Evolutionary conservation across 2,329 filamentous ascomycete species (phyloP), one percentile per base, ranked within the genome.

Genomic region (Aureobasidium namibiae): DNA sequence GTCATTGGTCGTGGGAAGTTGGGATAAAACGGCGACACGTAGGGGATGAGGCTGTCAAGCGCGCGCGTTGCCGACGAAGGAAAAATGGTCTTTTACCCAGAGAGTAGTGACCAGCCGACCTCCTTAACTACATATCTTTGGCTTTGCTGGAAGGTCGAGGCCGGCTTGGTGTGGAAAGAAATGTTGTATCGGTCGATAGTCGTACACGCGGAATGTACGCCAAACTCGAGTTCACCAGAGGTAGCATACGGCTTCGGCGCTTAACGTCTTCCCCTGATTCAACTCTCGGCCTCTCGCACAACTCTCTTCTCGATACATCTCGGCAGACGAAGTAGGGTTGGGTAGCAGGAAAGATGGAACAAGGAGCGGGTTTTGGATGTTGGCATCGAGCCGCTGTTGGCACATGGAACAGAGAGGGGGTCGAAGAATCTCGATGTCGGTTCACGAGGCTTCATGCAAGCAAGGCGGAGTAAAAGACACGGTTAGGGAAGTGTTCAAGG

Each of bases 111-210:
- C 50, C 41, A 38, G 42, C 54, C 54, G 54, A 48, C 54, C 54
- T 57, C 54, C 54, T 57, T 46, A 57, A 57, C 41, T 46, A 48
- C 54, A 57, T 57, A 57, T 46, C 54, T 48, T 48, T 46, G 29
- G 33, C 41, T 38, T 57, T 45, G 11, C 24, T 29, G 29, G 42
- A 48, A 23, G 42, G 31, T 57, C 54, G 54, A 57, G 54, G 41
- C 52, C 52, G 39, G 34, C 42, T 44, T 18, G 36, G 23, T 21
- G 50, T 42, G 50, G 39, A 31, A 41, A 56, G 52, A 56, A 57
- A 61, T 61, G 49, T 56, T 56, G 45, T 31, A 61, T 52, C 59
- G 59, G 59, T 61, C 59, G 53, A 61, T 61, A 61, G 59, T 56
- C 41, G 54, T 24, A 11, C 42, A 31, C 54, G 54, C 54, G 54